phyloP scores from a whole-genome alignment of 2,329 filamentous ascomycete genomes.

The Sarocladium oryzae region DNA sequence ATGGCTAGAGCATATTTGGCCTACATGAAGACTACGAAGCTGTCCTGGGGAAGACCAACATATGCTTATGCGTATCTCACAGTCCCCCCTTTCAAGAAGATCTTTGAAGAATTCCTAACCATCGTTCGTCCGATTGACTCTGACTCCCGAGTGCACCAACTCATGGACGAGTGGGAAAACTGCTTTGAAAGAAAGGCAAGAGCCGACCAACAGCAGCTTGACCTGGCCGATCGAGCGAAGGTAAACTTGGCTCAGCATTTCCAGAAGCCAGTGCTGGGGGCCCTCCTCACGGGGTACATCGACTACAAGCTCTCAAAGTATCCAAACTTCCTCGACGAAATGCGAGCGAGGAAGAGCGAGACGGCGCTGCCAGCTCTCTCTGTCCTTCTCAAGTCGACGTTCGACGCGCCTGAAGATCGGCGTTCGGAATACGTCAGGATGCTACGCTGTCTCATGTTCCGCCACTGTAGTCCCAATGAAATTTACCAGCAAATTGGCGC shows the following conservation, averaged over 20 bases:
- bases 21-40: slow-evolving; percentile 4
- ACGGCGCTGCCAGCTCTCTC: neutral
- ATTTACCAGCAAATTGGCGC: neutral
- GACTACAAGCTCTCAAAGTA: neutral
- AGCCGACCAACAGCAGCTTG: neutral
- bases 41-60: slow-evolving; percentile 2
- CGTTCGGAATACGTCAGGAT: neutral
- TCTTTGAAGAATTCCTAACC: neutral
- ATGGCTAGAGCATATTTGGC: neutral
- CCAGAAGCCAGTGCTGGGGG: neutral
- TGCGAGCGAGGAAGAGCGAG: neutral
- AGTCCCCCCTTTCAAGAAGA: neutral
- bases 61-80: neutral
- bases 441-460: neutral
- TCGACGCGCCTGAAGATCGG: neutral
- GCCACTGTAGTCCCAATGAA: neutral
- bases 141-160: neutral
- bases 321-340: neutral
- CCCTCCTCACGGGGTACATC: neutral
- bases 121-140: neutral
- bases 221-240: neutral
- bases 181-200: neutral
- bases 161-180: neutral
- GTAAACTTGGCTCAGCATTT: neutral
- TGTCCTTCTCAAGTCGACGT: neutral